Base-by-base conservation (phyloP, 1,284 basidiomycete species). In the Cutaneotrichosporon daszewskae region DNA sequence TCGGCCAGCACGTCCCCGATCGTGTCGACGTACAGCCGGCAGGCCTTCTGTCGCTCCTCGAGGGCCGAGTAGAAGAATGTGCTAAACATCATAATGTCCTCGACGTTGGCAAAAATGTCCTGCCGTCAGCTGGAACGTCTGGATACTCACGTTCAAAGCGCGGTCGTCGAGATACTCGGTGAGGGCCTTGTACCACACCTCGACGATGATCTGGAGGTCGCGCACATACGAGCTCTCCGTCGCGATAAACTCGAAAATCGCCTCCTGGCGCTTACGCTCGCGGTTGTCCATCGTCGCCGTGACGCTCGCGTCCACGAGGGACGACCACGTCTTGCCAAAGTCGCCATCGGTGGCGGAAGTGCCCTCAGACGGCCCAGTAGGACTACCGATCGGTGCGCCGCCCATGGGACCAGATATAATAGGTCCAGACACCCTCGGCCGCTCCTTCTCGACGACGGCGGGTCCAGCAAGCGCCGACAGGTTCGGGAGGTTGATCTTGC, bases 91-190 rank as follows among this genome's bases (percentile, higher is more conserved):
- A 94, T 74, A 43, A 94, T 83, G 40, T 92, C 89, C 61, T 96
- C 91, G 22, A 96, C 77, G 58, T 96, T 96, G 13, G 86, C 87
- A 62, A 97, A 97, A 24, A 97, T 83, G n/a, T n/a, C n/a, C n/a
- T n/a, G n/a, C n/a, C n/a, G n/a, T n/a, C n/a, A n/a, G n/a, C n/a
- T n/a, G n/a, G n/a, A n/a, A n/a, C n/a, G n/a, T n/a, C n/a, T n/a
- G n/a, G n/a, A n/a, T n/a, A n/a, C n/a, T n/a, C 35, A 85, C 85
- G 0, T 79, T 82, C 14, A 83, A 76, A 3, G 85, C 86, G 62
- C 87, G 87, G 42, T 77, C 75, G 13, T 85, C 83, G n/a, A 96
- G 73, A 18, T 86, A 61, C 0, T 78, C 71, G 36, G 92, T 71
- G 68, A 95, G 74, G 48, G 79, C 80, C 1, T 82, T 81, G 72